These are phyloP conservation scores for Xylaria flabelliformis DNA, from an alignment of 495 filamentous ascomycete genomes.

Conservation along the genomic window DNA sequence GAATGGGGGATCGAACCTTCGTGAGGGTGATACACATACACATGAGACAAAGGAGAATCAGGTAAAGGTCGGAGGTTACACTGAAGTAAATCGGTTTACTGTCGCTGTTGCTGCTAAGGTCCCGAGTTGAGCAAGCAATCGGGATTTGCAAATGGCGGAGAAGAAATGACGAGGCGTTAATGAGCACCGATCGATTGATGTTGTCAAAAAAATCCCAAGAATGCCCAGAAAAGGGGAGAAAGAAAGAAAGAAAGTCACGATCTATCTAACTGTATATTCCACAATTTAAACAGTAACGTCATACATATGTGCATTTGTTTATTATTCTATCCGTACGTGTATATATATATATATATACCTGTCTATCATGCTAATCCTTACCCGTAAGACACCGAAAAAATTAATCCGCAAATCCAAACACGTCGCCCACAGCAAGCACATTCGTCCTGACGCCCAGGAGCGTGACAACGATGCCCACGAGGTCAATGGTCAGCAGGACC, in stretches of 20 bases:
- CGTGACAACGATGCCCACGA: conserved; percentile 71
- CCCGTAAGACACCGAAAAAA: neutral
- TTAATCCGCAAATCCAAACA: conserved; percentile 80
- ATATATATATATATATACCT: neutral
- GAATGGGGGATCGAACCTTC: neutral
- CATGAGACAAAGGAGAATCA: neutral
- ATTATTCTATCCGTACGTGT: neutral
- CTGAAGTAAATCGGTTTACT: too few relatives aligned
- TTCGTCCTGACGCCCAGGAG: conserved; percentile 75
- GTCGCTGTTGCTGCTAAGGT: neutral
- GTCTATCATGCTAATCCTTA: neutral
- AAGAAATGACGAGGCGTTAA: neutral
- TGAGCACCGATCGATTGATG: too few relatives aligned
- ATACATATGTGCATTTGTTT: neutral
- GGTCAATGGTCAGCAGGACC: conserved; percentile 75
- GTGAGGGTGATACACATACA: neutral
- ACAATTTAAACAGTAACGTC: neutral
- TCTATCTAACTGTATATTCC: neutral
- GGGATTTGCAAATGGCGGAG: neutral
- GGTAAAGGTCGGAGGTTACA: too few relatives aligned
- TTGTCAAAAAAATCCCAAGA: neutral
- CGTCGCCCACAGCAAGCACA: conserved; percentile 76
- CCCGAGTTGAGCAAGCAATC: neutral
- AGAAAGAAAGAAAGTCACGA: neutral
- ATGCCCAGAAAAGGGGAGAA: neutral